A percentile compares a stretch with the other conserved stretches of the same genome.
Conservation (phyloP, 83 land plant species). For the Diphasiastrum complanatum region DNA sequence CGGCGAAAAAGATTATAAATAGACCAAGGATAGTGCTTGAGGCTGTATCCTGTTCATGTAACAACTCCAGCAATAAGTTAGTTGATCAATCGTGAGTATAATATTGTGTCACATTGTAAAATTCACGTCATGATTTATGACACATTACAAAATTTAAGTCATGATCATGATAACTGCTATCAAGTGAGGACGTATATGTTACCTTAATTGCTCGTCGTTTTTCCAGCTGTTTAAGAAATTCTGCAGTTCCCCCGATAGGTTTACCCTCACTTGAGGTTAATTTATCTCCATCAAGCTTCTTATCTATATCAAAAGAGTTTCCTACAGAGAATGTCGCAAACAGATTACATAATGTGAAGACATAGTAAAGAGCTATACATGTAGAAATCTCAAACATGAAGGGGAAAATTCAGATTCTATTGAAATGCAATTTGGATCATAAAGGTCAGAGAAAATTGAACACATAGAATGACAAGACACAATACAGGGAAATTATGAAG, state of each 20-base stretch:
- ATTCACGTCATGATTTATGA: no score
- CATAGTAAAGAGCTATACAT: no score
- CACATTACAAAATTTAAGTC: background rate
- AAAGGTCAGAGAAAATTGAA: no score
- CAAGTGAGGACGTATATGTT: background rate
- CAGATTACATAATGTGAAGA: no score
- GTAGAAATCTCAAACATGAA: no score
- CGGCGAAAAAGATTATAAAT: conserved; percentile 71
- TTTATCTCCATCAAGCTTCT: background rate
- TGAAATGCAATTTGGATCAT: no score
- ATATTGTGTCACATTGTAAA: background rate
- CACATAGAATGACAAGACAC: no score
- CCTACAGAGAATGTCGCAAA: conserved; percentile 15
- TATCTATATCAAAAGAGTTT: background rate
- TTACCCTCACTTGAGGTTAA: conserved; percentile 12
- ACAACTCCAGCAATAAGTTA: background rate
- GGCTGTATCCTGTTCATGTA: conserved; percentile 48
- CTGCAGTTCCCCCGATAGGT: conserved; percentile 67
- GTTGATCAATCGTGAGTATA: background rate
- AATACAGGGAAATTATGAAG: no score
- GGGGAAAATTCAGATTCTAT: no score
- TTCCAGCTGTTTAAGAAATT: conserved; percentile 69
- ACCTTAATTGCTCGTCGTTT: conserved; percentile 70
- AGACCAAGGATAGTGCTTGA: conserved; percentile 53
- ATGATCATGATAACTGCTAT: background rate